A percentile compares a stretch with the other conserved stretches of the same genome.
Evolutionary conservation across 2,329 filamentous ascomycete genomes (phyloP).

Genomic region (Aspergillus brasiliensis): DNA sequence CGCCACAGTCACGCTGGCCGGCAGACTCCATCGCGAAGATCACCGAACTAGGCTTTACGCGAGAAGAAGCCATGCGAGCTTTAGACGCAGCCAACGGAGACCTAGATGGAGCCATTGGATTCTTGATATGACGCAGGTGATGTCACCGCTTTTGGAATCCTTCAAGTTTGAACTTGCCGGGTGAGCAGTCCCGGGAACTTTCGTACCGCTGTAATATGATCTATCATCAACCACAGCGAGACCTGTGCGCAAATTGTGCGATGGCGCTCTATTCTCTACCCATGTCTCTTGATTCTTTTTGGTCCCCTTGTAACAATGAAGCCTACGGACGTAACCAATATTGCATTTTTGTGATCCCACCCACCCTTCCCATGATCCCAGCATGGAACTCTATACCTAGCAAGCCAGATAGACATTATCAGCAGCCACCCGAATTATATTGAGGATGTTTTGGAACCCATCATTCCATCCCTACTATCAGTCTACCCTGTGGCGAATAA

Average conservation of each 20-base stretch:
- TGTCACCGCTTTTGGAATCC: slow-evolving; percentile 6
- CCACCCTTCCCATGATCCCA: background rate
- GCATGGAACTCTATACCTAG: background rate
- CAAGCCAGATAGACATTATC: slow-evolving; percentile 2
- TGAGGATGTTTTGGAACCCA: background rate
- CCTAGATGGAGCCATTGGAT: slow-evolving; percentile 81
- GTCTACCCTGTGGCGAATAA: background rate
- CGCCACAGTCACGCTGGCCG: slow-evolving; percentile 48
- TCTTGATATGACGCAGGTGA: slow-evolving; percentile 60
- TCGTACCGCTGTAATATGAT: slow-evolving; percentile 8
- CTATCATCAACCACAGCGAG: background rate
- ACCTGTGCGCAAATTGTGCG: slow-evolving; percentile 3
- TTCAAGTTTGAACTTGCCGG: background rate
- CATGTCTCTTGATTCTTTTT: background rate
- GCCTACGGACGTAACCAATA: slow-evolving; percentile 1
- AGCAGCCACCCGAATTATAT: background rate
- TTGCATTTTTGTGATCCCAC: background rate
- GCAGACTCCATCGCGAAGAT: slow-evolving; percentile 73
- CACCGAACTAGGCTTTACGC: slow-evolving; percentile 73
- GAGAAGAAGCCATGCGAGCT: slow-evolving; percentile 75
- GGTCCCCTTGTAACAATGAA: background rate
- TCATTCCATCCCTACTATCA: background rate
- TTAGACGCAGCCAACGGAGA: slow-evolving; percentile 82
- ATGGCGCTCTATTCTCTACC: background rate
- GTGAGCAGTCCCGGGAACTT: slow-evolving; percentile 7